Percentiles rank a stretch among this genome's conserved stretches.
Evolutionary conservation across 2,329 filamentous ascomycete species (phyloP).

Genomic region (Xylaria sp.): DNA sequence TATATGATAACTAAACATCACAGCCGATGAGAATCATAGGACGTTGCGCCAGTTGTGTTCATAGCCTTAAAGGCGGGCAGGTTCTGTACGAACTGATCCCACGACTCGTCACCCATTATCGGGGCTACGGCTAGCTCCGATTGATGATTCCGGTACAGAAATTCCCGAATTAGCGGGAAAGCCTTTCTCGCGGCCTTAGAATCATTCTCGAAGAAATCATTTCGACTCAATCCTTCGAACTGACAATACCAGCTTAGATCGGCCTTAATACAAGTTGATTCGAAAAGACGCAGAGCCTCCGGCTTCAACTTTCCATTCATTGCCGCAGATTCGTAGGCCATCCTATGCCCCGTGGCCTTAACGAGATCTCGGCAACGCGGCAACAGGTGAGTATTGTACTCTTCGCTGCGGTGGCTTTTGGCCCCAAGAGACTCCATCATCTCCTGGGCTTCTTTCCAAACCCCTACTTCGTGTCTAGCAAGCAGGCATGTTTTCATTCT

Average conservation of each 20-base stretch:
- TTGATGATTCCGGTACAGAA: slow-evolving; percentile 11
- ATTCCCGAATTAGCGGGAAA: slow-evolving; percentile 25
- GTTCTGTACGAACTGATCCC: slow-evolving; percentile 29
- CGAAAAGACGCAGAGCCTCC: slow-evolving; percentile 31
- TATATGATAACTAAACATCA: neutral
- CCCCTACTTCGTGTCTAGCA: slow-evolving; percentile 40
- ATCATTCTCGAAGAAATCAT: slow-evolving; percentile 25
- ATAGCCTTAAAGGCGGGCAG: slow-evolving; percentile 28
- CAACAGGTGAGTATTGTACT: slow-evolving; percentile 42
- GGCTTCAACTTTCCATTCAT: slow-evolving; percentile 20
- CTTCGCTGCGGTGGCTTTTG: slow-evolving; percentile 36
- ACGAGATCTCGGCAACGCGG: slow-evolving; percentile 45
- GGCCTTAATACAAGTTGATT: slow-evolving; percentile 31
- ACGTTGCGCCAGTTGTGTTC: neutral
- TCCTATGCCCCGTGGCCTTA: slow-evolving; percentile 46
- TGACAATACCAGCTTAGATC: slow-evolving; percentile 39
- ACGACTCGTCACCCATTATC: slow-evolving; percentile 32
- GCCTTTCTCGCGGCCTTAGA: slow-evolving; percentile 9
- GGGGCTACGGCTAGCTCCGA: slow-evolving; percentile 9
- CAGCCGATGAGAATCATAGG: neutral
- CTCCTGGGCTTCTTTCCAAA: slow-evolving; percentile 42
- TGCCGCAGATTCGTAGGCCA: slow-evolving; percentile 47
- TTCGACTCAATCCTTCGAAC: slow-evolving; percentile 25
- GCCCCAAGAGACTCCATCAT: slow-evolving; percentile 21
- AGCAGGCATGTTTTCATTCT: slow-evolving; percentile 36